Evolutionary conservation across 2,329 filamentous ascomycete species (phyloP), one percentile per base, ranked within the genome.

Genomic region (Ilyonectria destructans): DNA sequence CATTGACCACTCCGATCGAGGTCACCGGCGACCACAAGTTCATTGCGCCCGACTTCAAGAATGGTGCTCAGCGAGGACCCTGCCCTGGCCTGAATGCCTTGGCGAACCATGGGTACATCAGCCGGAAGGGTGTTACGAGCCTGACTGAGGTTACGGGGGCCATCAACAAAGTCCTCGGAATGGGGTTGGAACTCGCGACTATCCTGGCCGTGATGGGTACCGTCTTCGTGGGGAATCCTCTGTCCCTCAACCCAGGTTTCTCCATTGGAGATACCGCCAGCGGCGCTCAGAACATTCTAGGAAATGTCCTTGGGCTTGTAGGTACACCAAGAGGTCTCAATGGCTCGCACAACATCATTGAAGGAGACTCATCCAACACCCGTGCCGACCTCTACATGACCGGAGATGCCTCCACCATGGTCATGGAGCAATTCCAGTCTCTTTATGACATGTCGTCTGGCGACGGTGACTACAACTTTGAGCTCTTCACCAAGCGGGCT

Each of bases 291-390:
- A 85, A 85, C 57, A 76, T 85, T 2, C 76, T 87, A 1, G 77
- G 80, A 19, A 81, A 85, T 43, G 68, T 84, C 0, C 66, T 81
- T 5, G 84, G 84, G 4, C 77, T 86, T 2, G 75, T 86, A 1
- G 82, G 84, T 3, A 79, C 79, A 6, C 84, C 84, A 1, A 80
- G 81, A 21, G 71, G 71, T 5, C 79, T 89, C 2, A 81, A 80
- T 17, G 84, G 84, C 19, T 84, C 84, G 2, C 88, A 90, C 74
- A 88, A 89, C 73, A 85, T 85, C 65, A 85, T 87, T 70, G 87
- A 89, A 77, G 78, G 82, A 1, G 87, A 89, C 76, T 84, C 80
- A 0, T 88, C 85, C 48, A 80, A 83, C 46, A 87, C 86, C 0
- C 82, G 72, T 10, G 82, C 82, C 17, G 87, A 89, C 67, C 77